Percentiles rank a stretch among this genome's conserved stretches.
These are phyloP conservation scores for Cryptosporidium bovis DNA, from an alignment of 169 alveolate species.

Conservation along the genomic window DNA sequence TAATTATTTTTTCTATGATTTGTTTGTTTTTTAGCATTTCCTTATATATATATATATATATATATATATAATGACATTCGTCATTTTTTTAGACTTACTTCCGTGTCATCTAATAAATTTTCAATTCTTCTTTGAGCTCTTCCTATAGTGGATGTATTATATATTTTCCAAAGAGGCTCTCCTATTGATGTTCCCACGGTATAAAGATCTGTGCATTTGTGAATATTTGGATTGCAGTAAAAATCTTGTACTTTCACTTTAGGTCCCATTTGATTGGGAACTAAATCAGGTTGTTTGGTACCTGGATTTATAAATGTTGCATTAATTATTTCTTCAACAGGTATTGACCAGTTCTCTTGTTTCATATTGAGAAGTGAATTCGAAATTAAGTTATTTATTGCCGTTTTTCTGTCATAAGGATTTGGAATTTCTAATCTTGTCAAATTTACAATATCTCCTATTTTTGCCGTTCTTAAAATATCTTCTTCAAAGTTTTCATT, in stretches of 20 bases:
- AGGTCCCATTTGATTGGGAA: slow-evolving; percentile 73
- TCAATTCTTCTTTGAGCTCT: slow-evolving; percentile 59
- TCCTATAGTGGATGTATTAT: slow-evolving; percentile 68
- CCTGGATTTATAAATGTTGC: slow-evolving; percentile 68
- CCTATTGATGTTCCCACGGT: slow-evolving; percentile 58
- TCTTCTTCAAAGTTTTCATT: slow-evolving; percentile 9
- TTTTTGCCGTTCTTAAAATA: background rate
- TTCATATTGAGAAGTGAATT: slow-evolving; percentile 33
- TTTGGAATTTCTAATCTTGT: slow-evolving; percentile 51
- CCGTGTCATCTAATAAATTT: slow-evolving; percentile 44
- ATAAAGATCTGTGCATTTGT: slow-evolving; percentile 53
- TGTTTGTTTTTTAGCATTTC: too few species aligned
- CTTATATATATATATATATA: background rate
- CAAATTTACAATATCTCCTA: slow-evolving; percentile 49
- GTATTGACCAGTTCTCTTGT: slow-evolving; percentile 69
- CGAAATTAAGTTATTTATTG: slow-evolving; percentile 36
- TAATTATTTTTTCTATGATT: too few species aligned
- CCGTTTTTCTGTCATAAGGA: slow-evolving; percentile 50
- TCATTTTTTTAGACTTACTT: slow-evolving; percentile 24
- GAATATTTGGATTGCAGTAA: slow-evolving; percentile 68
- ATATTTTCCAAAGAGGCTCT: slow-evolving; percentile 68
- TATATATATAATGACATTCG: background rate
- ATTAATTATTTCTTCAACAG: slow-evolving; percentile 58
- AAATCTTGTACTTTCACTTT: slow-evolving; percentile 53
- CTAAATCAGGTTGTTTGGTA: slow-evolving; percentile 58